Conservation (phyloP, 768 basidiomycete species). For the Boletus vinaceobasis region DNA sequence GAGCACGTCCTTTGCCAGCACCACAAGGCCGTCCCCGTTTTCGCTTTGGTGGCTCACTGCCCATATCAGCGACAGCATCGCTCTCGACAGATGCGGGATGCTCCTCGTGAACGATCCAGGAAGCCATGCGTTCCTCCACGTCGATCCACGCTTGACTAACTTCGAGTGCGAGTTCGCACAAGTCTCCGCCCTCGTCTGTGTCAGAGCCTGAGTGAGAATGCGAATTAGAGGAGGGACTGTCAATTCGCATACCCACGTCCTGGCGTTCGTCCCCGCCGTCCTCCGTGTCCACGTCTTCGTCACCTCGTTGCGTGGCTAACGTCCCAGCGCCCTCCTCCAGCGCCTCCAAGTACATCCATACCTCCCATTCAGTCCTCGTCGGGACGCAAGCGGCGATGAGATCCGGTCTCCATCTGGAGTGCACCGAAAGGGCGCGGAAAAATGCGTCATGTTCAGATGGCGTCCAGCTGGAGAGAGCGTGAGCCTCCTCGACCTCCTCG, state of each 20-base stretch:
- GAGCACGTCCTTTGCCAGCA: constrained; percentile 1
- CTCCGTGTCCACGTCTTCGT: constrained; percentile 4
- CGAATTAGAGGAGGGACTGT: constrained; percentile 27
- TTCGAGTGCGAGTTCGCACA: constrained; percentile 32
- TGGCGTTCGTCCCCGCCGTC: not conserved
- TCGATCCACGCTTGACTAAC: constrained; percentile 36
- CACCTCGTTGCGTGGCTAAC: constrained; percentile 14
- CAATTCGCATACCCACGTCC: constrained; percentile 1
- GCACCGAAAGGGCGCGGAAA: constrained; percentile 62
- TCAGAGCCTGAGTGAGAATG: constrained; percentile 5
- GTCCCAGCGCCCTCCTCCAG: constrained; percentile 35
- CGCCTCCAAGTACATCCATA: constrained; percentile 60
- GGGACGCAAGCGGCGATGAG: constrained; percentile 66
- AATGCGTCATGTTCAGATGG: constrained; percentile 63
- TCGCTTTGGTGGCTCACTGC: constrained; percentile 1
- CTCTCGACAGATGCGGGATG: not conserved
- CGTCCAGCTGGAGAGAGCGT: constrained; percentile 47
- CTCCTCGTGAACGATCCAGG: constrained; percentile 18
- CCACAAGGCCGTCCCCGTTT: constrained; percentile 10
- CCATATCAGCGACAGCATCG: not conserved
- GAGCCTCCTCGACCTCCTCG: not conserved
- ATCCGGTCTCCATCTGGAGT: constrained; percentile 75
- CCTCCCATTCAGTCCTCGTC: constrained; percentile 64
- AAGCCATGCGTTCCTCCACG: constrained; percentile 33
- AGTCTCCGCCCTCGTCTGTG: not conserved